These are phyloP conservation scores for Suhomyces panamericanus DNA, from an alignment of 1,139 yeast species.

Conservation along the genomic window DNA sequence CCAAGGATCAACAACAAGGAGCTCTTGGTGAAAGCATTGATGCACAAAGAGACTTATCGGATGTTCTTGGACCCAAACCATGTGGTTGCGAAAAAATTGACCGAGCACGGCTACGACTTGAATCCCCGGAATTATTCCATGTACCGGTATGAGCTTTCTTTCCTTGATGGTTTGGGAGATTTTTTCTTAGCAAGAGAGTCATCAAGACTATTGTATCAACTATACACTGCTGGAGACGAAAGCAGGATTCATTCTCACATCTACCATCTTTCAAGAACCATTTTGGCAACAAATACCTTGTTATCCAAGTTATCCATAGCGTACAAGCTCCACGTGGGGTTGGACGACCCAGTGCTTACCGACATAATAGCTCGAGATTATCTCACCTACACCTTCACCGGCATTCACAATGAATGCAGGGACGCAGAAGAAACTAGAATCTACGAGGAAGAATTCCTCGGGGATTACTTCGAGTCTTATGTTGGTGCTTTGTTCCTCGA, in stretches of 20 bases:
- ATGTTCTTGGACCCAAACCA: conserved; percentile 35
- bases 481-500: conserved; percentile 47
- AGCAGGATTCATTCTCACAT: conserved; percentile 23
- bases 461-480: conserved; percentile 47
- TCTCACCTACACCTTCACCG: conserved; percentile 15
- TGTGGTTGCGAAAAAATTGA: conserved; percentile 28
- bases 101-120: conserved; percentile 18
- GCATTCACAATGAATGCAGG: conserved; percentile 15
- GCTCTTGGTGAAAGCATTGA: conserved; percentile 37
- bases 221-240: conserved; percentile 20
- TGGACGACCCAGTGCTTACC: conserved; percentile 29
- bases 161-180: conserved; percentile 48
- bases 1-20: conserved; percentile 36
- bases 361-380: conserved; percentile 16
- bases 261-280: conserved; percentile 35
- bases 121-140: conserved; percentile 23
- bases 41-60: conserved; percentile 44
- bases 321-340: conserved; percentile 38
- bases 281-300: conserved; percentile 43
- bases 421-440: conserved; percentile 24
- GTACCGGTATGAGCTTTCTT: conserved; percentile 40
- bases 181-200: conserved; percentile 43
- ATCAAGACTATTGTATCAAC: conserved; percentile 36
- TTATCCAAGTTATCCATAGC: conserved; percentile 40
- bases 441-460: conserved; percentile 47